These are phyloP conservation scores for Ceratocystis albifundus DNA, from an alignment of 2,329 filamentous ascomycete species.

Conservation along the genomic window DNA sequence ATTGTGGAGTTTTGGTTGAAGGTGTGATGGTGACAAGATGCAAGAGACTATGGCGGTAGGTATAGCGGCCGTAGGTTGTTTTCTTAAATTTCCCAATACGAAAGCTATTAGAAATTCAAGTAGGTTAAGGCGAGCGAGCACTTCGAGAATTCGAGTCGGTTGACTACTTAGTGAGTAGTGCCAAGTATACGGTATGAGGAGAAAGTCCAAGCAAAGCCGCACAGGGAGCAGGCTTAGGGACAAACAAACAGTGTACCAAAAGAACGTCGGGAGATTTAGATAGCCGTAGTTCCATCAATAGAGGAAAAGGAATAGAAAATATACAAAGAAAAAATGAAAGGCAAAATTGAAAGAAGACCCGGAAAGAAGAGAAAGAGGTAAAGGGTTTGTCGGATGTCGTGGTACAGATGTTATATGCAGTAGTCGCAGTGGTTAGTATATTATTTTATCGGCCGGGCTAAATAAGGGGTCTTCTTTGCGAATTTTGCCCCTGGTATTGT, in stretches of 20 bases:
- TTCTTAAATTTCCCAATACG: neutral
- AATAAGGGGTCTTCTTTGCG: slow-evolving; percentile 6
- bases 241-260: slow-evolving; percentile 3
- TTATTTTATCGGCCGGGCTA: slow-evolving; percentile 4
- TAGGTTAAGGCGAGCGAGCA: neutral
- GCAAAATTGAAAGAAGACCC: neutral
- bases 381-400: neutral
- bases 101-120: neutral
- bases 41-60: too few relatives aligned
- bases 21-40: too few relatives aligned
- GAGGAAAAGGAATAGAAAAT: neutral
- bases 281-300: neutral
- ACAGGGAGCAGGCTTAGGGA: slow-evolving; percentile 5
- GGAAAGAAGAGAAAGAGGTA: neutral
- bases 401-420: slow-evolving; percentile 5
- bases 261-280: slow-evolving; percentile 6
- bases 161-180: slow-evolving; percentile 7
- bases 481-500: neutral
- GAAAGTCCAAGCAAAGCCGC: slow-evolving; percentile 13
- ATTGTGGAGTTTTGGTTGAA: too few relatives aligned
- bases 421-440: slow-evolving; percentile 3
- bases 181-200: slow-evolving; percentile 8
- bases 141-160: neutral
- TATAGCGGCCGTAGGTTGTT: neutral
- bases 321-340: slow-evolving; percentile 12